Conservation (phyloP, 345 rosid genomes). For the Populus alba region DNA sequence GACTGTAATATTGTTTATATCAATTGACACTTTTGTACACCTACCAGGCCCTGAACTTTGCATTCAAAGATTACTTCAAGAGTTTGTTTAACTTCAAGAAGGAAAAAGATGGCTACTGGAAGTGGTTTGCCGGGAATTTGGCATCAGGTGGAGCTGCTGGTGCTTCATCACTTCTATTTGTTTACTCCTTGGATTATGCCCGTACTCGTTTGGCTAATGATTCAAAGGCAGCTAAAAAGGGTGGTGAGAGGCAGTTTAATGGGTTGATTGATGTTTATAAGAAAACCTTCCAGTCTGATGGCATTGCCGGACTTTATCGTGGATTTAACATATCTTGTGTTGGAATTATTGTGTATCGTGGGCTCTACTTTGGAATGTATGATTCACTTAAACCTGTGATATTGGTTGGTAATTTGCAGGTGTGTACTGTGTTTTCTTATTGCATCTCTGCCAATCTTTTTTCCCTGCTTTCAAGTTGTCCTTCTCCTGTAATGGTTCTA, state of each 20-base stretch:
- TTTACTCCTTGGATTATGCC: conserved; percentile 35
- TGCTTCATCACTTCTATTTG: conserved; percentile 31
- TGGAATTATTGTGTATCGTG: conserved; percentile 33
- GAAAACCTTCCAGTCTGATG: conserved; percentile 28
- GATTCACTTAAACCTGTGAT: conserved; percentile 35
- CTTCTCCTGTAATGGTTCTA: not conserved
- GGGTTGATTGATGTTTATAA: conserved; percentile 32
- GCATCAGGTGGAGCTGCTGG: conserved; percentile 36
- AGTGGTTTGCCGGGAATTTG: conserved; percentile 34
- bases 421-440: not conserved
- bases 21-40: not conserved
- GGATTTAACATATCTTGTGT: conserved; percentile 35
- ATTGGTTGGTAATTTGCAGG: conserved; percentile 23
- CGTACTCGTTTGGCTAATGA: conserved; percentile 36
- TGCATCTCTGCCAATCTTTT: too few relatives aligned
- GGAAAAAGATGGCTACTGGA: conserved; percentile 31
- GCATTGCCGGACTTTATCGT: conserved; percentile 32
- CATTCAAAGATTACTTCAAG: conserved; percentile 36
- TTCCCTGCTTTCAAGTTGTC: too few relatives aligned
- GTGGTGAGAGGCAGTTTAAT: conserved; percentile 29
- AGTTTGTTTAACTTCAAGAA: conserved; percentile 33
- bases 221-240: conserved; percentile 30
- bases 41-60: conserved; percentile 29
- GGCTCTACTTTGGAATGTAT: conserved; percentile 34
- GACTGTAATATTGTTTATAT: not conserved